A percentile compares a stretch with the other conserved stretches of the same genome.
Conservation (phyloP, 345 rosid species). For the Eucalyptus shirleyi region DNA sequence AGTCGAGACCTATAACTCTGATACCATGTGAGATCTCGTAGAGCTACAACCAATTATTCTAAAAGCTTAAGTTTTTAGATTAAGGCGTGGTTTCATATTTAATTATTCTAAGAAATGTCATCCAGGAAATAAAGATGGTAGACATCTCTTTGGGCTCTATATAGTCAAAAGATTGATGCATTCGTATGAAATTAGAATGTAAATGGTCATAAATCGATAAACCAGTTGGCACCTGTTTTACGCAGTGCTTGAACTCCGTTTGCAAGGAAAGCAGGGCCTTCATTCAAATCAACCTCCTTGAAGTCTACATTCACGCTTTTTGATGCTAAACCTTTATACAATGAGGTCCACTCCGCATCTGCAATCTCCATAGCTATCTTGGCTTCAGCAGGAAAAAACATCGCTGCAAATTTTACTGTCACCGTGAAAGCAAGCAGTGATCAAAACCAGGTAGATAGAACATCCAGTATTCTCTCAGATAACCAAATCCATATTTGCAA, state of each 20-base stretch:
- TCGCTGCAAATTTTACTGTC: conserved; percentile 28
- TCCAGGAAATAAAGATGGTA: background rate
- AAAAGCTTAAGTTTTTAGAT: too few relatives aligned
- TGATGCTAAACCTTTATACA: background rate
- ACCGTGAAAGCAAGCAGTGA: background rate
- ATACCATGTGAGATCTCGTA: too few relatives aligned
- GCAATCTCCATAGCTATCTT: conserved; percentile 33
- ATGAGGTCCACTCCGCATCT: conserved; percentile 11
- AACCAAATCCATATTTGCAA: background rate
- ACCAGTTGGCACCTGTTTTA: conserved; percentile 15
- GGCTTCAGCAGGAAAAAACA: conserved; percentile 32
- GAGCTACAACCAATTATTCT: too few relatives aligned
- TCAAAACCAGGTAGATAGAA: background rate
- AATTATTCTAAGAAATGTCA: too few relatives aligned
- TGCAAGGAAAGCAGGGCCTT: conserved; percentile 3
- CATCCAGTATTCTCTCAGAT: background rate
- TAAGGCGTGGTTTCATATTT: rapidly evolving
- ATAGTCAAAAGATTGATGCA: background rate
- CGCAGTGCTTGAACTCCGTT: conserved; percentile 8
- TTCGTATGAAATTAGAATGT: background rate
- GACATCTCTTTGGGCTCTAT: background rate
- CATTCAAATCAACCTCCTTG: conserved; percentile 18
- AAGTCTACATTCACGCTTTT: background rate
- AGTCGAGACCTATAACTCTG: too few relatives aligned
- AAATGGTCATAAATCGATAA: background rate